phyloP scores from a whole-genome alignment of 1,139 yeast species.

The Hyphopichia burtonii region DNA sequence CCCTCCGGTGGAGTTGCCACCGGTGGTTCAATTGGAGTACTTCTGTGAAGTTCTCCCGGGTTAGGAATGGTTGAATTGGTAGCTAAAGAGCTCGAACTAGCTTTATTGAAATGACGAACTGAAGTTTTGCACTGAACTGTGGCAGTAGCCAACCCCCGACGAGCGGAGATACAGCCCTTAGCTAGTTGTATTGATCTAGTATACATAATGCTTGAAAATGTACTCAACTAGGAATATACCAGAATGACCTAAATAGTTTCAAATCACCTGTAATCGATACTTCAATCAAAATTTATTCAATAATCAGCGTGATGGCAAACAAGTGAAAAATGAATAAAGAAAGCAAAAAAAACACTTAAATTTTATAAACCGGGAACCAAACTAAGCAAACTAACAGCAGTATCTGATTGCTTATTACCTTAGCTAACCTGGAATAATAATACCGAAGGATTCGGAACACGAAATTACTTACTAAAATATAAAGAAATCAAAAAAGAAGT shows the following conservation, averaged over 20 bases:
- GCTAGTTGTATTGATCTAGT: background rate
- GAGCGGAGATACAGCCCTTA: background rate
- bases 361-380: too few species aligned
- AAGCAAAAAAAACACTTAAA: too few species aligned
- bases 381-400: too few species aligned
- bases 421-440: too few species aligned
- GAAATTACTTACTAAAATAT: too few species aligned
- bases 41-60: constrained; percentile 17
- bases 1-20: constrained; percentile 42
- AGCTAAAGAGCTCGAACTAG: constrained; percentile 9
- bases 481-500: too few species aligned
- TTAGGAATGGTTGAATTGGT: constrained; percentile 11
- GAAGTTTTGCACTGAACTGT: background rate
- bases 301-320: background rate
- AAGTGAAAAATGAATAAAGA: background rate
- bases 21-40: constrained; percentile 16
- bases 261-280: too few species aligned
- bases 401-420: background rate
- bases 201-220: background rate
- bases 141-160: background rate
- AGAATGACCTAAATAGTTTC: too few species aligned
- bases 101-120: constrained; percentile 8
- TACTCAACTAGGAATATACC: background rate
- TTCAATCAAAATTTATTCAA: too few species aligned
- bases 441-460: too few species aligned